Conservation (phyloP, 1,139 yeast species). For the Geotrichum citri-aurantii region DNA sequence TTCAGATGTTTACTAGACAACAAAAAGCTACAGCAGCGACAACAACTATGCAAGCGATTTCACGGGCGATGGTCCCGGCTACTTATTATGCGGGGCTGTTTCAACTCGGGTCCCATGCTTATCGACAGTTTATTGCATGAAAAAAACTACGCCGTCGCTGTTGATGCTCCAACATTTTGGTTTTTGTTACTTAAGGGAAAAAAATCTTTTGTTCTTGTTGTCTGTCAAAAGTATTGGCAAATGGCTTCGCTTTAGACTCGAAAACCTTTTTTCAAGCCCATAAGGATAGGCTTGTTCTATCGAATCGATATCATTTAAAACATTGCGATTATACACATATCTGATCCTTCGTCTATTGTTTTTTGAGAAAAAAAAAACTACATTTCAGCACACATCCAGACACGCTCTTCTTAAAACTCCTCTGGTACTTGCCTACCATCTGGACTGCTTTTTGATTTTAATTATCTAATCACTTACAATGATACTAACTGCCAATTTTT, state of each 20-base stretch:
- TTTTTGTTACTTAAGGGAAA: background rate
- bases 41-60: no score
- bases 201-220: background rate
- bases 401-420: background rate
- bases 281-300: no score
- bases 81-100: no score
- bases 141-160: no score
- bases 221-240: background rate
- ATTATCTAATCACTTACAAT: background rate
- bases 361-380: no score
- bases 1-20: background rate
- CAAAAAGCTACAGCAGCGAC: background rate
- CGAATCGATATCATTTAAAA: background rate
- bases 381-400: no score
- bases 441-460: background rate
- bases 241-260: no score
- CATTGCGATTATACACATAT: background rate
- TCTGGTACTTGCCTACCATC: background rate
- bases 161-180: background rate
- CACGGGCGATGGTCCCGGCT: no score
- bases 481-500: slow-evolving; percentile 7
- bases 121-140: no score
- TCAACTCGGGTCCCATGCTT: no score
- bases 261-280: background rate
- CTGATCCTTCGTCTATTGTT: no score